A percentile compares a stretch with the other conserved stretches of the same genome.
These are phyloP conservation scores for Asterochloris sp. DNA, from an alignment of 139 green algal genomes.

Conservation along the genomic window DNA sequence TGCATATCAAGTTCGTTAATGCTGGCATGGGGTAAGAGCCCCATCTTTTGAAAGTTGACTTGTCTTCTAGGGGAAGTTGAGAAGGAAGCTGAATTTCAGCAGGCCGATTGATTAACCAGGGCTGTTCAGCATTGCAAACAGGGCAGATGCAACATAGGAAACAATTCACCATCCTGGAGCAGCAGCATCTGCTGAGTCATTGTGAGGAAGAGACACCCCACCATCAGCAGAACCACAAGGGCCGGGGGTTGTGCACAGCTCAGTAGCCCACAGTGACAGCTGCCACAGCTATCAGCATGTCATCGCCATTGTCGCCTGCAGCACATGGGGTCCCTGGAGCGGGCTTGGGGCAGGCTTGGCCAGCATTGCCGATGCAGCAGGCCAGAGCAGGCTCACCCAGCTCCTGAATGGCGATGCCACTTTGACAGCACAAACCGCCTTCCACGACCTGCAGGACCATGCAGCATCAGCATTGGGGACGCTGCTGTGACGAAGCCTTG, in stretches of 20 bases:
- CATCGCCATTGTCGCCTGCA: constrained; percentile 40
- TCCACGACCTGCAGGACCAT: constrained; percentile 11
- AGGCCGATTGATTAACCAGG: no score
- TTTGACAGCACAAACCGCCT: constrained; percentile 30
- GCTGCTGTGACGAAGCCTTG: background rate
- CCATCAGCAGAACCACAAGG: no score
- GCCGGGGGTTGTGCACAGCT: background rate
- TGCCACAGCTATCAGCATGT: constrained; percentile 37
- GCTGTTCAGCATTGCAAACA: no score
- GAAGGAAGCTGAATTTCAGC: no score
- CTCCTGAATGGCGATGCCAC: constrained; percentile 30
- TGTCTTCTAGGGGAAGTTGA: no score
- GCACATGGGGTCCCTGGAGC: background rate
- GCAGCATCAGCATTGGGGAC: background rate
- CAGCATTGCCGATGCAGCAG: background rate
- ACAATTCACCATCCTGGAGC: no score
- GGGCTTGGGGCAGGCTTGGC: background rate
- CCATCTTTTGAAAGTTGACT: no score
- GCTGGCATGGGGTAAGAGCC: no score
- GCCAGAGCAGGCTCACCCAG: constrained; percentile 1
- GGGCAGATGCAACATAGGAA: no score
- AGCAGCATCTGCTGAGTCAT: no score
- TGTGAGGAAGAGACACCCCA: no score
- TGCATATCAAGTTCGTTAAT: no score
- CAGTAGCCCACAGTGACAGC: constrained; percentile 45